Conservation (phyloP, 345 rosid genomes). For the Hibiscus mutabilis region DNA sequence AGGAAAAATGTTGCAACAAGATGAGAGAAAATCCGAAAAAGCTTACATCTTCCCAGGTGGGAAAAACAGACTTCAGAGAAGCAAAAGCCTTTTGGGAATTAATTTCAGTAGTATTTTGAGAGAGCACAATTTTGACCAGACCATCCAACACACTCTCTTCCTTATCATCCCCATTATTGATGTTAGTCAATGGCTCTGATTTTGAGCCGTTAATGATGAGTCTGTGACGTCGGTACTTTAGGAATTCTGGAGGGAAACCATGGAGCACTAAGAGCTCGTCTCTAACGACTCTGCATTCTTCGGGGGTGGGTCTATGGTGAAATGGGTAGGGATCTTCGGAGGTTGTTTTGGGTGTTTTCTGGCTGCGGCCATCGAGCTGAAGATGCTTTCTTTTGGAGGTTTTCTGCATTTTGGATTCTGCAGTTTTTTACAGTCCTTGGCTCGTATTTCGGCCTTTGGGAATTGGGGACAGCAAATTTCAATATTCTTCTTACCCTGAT, state of each 20-base stretch:
- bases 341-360: constrained; percentile 18
- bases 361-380: neutral
- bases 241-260: constrained; percentile 55
- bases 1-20: no score
- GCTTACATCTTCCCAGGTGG: constrained; percentile 68
- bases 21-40: neutral
- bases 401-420: constrained; percentile 29
- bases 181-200: constrained; percentile 16
- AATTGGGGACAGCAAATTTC: no score
- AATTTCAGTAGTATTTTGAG: constrained; percentile 78
- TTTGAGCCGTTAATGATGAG: constrained; percentile 8
- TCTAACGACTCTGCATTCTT: constrained; percentile 45
- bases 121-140: constrained; percentile 57
- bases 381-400: constrained; percentile 35
- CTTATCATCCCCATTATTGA: constrained; percentile 10
- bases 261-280: constrained; percentile 49
- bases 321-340: constrained; percentile 39
- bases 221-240: constrained; percentile 54
- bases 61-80: constrained; percentile 59
- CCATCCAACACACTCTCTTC: constrained; percentile 80
- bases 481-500: no score
- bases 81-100: constrained; percentile 74
- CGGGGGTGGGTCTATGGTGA: constrained; percentile 39
- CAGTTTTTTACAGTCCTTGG: neutral
- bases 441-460: no score